Evolutionary conservation across 2,329 filamentous ascomycete genomes (phyloP).

Genomic region (Blastomyces percursus): DNA sequence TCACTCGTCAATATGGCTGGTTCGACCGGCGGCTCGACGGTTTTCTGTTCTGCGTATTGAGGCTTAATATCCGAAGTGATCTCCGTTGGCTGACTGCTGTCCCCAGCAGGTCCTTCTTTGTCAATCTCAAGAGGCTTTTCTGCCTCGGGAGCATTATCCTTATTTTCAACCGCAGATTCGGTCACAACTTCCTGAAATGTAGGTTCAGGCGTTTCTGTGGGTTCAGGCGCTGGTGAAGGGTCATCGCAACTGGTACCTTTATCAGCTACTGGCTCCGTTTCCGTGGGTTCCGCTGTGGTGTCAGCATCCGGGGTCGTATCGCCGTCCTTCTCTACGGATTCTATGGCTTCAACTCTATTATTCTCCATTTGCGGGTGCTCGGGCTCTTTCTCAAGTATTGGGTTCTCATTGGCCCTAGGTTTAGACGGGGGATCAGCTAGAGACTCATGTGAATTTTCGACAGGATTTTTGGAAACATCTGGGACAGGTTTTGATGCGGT

Average conservation of each 20-base stretch:
- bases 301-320: background rate
- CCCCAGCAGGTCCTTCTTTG: background rate
- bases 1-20: background rate
- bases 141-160: background rate
- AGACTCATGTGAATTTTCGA: background rate
- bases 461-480: background rate
- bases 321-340: background rate
- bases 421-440: background rate
- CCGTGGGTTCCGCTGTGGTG: background rate
- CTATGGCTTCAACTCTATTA: background rate
- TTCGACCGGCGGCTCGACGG: background rate
- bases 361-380: background rate
- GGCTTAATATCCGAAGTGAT: background rate
- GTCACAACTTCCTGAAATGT: background rate
- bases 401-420: conserved; percentile 3
- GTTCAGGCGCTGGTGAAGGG: background rate
- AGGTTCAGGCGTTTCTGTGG: background rate
- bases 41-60: background rate
- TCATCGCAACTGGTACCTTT: background rate
- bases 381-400: conserved; percentile 8
- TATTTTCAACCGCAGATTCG: background rate
- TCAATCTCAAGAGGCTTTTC: background rate
- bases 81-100: background rate
- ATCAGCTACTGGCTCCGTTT: background rate
- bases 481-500: background rate